Base-by-base conservation (phyloP, 2,329 filamentous ascomycete genomes). In the Mycosphaerella arachidis region DNA sequence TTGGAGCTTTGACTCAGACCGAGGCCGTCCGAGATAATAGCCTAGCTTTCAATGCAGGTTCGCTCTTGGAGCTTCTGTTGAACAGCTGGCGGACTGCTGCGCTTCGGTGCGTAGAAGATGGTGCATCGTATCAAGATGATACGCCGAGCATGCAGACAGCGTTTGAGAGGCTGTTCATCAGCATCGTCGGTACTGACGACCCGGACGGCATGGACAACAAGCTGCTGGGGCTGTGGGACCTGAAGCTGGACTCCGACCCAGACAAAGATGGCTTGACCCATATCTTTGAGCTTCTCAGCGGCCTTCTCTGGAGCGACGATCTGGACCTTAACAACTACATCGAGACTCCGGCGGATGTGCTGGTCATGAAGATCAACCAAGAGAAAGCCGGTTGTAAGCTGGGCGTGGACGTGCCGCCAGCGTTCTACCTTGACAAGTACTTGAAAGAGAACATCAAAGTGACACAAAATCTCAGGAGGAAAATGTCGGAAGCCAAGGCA, bases 401-500 rank as follows among this genome's bases (percentile, higher is more conserved):
- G 27, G 75, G 78, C 30, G 71, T 86, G 48, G 79, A 79, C 6
- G 76, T 86, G 18, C 84, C 84, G 3, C 69, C 78, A 1, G 75
- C 77, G 1, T 79, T 85, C 67, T 85, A 84, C 63, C 78, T 82
- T 4, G 85, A 87, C 71, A 79, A 84, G 50, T 88, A 87, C 68
- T 74, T 86, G 50, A 76, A 81, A 53, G 74, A 77, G 62, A 83
- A 81, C 60, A 75, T 78, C 57, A 75, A 76, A 1, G 67, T 77
- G 9, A 77, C 81, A 16, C 76, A 76, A 48, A 74, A 77, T 8
- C 78, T 85, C 59, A 79, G 81, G n/a, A 62, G 67, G 27, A 67
- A 77, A 20, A 75, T 75, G 57, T 68, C 68, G 24, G 61, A 72
- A 31, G 70, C 69, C 50, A 72, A 72, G 53, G 56, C 57, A 31